Base-by-base conservation (phyloP, 75 land plant genomes). In the Pinus albicaulis region DNA sequence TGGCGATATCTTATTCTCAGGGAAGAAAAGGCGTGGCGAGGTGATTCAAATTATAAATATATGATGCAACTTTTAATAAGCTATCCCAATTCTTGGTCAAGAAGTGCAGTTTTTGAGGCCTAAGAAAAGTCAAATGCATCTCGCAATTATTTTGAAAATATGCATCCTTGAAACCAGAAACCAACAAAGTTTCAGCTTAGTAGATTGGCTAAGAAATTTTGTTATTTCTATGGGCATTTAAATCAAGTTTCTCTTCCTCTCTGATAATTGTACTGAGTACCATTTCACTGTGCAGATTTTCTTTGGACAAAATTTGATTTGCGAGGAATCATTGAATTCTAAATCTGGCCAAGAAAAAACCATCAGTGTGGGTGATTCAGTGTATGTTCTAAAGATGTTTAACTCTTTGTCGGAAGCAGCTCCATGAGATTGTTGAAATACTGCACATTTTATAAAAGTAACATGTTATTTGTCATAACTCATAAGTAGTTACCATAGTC, bases 271-370 rank as follows among this genome's bases (percentile, higher is more conserved):
- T 38, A 23, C 55, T 73, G 62, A 34, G 59, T n/a, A 48, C 57
- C 6, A 4, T 38, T 38, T 8, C 7, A 70, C 57, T 66, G 58
- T 85, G 44, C 87, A 94, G 98, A 85, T 94, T 23, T 94, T 82
- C 69, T 90, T 94, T 80, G 98, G 98, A 17, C 95, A 94, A 76
- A 94, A 92, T 82, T 31, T 90, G 20, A 85, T 94, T 4, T 94
- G 98, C 68, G 82, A 81, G 71, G 90, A 92, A 60, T 82, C 78
- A 36, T 24, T 72, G 25, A 28, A 41, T 58, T 41, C 73, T 23
- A 14, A 65, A 55, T 44, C 4, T 24, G 74, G 38, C 24, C 72
- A 58, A 31, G 86, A 78, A 31, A 88, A 76, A n/a, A 31, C 65
- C 7, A 28, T 91, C 1, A 81, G 55, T 28, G 85, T 88, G 13